A percentile compares a stretch with the other conserved stretches of the same genome.
Evolutionary conservation across 371 early-diverging fungal species (phyloP).

Genomic region (Zopfochytrium polystomum): DNA sequence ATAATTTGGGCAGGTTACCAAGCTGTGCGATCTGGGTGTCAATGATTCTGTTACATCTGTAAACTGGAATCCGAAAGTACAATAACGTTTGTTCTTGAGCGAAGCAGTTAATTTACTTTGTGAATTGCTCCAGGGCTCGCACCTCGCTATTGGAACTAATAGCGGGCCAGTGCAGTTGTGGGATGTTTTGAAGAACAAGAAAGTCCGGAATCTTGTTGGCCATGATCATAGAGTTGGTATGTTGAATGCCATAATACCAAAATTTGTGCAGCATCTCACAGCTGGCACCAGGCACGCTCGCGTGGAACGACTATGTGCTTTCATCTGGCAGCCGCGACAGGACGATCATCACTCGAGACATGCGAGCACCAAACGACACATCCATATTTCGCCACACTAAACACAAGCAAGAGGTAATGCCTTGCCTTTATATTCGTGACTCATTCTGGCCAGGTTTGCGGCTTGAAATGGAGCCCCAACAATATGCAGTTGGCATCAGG

Average conservation of each 20-base stretch:
- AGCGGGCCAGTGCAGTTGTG: slow-evolving; percentile 45
- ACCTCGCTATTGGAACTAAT: slow-evolving; percentile 51
- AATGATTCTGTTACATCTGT: slow-evolving; percentile 43
- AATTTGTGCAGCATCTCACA: not conserved
- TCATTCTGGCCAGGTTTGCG: too few relatives aligned
- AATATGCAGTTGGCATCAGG: slow-evolving; percentile 62
- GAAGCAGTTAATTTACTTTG: not conserved
- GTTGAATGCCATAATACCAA: not conserved
- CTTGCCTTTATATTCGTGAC: not conserved
- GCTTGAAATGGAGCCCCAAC: slow-evolving; percentile 59
- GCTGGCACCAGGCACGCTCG: slow-evolving; percentile 23
- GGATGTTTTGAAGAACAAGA: slow-evolving; percentile 37
- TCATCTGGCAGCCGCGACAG: slow-evolving; percentile 52
- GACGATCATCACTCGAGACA: slow-evolving; percentile 31
- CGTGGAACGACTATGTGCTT: slow-evolving; percentile 43
- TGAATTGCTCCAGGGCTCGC: slow-evolving; percentile 32
- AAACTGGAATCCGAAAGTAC: slow-evolving; percentile 37
- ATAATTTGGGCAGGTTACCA: slow-evolving; percentile 28
- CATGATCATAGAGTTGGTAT: slow-evolving; percentile 45
- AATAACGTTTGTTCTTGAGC: not conserved
- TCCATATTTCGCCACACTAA: not conserved
- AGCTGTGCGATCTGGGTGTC: slow-evolving; percentile 44
- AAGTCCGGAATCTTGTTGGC: slow-evolving; percentile 27
- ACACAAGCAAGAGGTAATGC: not conserved
- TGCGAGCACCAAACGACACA: slow-evolving; percentile 10